A percentile compares a stretch with the other conserved stretches of the same genome.
phyloP scores from a whole-genome alignment of 768 basidiomycete species.

The Holtermannia corniformis region DNA sequence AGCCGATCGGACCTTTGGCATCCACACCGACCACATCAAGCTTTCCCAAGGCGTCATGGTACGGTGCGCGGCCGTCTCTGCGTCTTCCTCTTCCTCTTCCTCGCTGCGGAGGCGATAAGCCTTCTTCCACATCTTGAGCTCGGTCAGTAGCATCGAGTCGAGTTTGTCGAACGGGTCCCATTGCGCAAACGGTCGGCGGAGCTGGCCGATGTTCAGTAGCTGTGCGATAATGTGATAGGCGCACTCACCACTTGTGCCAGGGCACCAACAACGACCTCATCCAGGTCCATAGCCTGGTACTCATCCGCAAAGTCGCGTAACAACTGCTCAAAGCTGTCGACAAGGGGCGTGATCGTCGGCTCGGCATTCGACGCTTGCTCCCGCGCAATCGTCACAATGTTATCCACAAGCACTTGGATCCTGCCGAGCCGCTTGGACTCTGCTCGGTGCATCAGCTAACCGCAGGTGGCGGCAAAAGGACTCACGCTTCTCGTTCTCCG shows the following conservation, averaged over 20 bases:
- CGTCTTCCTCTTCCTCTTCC: conserved; percentile 14
- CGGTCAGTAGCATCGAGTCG: conserved; percentile 37
- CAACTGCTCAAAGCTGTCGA: conserved; percentile 62
- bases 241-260: conserved; percentile 62
- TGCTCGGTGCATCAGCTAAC: conserved; percentile 36
- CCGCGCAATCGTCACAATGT: conserved; percentile 55
- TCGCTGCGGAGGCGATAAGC: conserved; percentile 40
- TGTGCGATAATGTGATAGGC: background rate
- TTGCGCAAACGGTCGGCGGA: conserved; percentile 59
- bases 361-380: conserved; percentile 59
- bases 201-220: conserved; percentile 38
- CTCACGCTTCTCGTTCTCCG: conserved; percentile 65
- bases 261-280: conserved; percentile 87
- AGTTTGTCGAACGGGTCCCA: conserved; percentile 86
- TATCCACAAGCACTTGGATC: conserved; percentile 63
- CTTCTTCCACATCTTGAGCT: conserved; percentile 39
- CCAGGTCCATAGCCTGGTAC: conserved; percentile 67
- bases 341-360: conserved; percentile 63
- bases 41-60: conserved; percentile 93
- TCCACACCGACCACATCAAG: conserved; percentile 87
- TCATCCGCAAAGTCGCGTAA: conserved; percentile 60
- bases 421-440: conserved; percentile 70
- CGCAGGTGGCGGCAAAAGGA: background rate
- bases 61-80: no score
- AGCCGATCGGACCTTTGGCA: conserved; percentile 83